Base-by-base conservation (phyloP, 306 rosid genomes). In the Fragaria nilgerrensis region DNA sequence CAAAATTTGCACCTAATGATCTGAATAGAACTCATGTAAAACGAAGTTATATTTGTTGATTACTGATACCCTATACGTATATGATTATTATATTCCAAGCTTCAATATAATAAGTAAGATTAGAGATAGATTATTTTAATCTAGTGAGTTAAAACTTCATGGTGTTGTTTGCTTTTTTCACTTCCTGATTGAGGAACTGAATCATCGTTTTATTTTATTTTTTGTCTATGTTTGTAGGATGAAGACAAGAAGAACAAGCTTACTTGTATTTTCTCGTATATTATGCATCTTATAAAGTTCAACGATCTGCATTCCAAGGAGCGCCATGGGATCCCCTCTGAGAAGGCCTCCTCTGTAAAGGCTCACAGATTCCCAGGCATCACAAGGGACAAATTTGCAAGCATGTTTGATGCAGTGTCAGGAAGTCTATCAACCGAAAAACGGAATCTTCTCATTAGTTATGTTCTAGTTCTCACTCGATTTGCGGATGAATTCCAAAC, bases 241-340 rank as follows among this genome's bases (percentile, higher is more conserved):
- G 97, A 90, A 22, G 86, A 78, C 22, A 95, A 87, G 89, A 77
- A 50, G 89, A 77, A 50, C 82, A 83, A 81, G 75, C 79, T 74
- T 27, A 81, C 81, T 47, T 82, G 86, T 88, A 88, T 94, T 77
- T 81, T 89, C 44, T 84, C 97, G 15, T 92, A 77, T 81, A 86
- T 94, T 76, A 90, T 84, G 3, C 96, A 94, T 86, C 96, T 95
- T 68, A 55, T 92, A 68, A 92, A 88, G 86, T 95, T 84, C 76
- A 95, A 88, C 82, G 97, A 92, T 72, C 85, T 78, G 81, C 87
- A 37, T 37, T 37, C 41, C 41, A 37, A 37, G 41, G 7, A 37
- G 41, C 7, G 1, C 41, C 41, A 37, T 3, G 41, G 7, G 36
- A 32, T 32, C 4, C 4, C 36, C 7, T 37, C 41, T 37, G 41